Evolutionary conservation across 148 eudicot genomes (phyloP).

Genomic region (Cornus kousa): DNA sequence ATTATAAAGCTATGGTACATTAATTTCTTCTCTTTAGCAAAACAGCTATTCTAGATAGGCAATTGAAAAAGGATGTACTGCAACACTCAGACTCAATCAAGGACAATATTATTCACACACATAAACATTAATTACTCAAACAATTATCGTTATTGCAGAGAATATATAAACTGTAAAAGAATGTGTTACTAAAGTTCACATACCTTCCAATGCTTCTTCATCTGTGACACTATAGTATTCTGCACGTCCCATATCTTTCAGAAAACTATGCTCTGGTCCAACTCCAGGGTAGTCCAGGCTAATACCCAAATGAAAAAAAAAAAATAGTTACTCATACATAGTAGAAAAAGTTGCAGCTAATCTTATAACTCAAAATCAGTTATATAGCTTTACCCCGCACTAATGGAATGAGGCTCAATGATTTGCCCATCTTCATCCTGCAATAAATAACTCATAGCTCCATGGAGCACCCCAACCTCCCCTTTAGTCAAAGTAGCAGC

Average conservation of each 20-base stretch:
- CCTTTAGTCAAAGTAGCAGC: slow-evolving; percentile 89
- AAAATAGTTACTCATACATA: neutral
- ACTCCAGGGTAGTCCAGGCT: slow-evolving; percentile 98
- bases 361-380: neutral
- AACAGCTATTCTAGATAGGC: neutral
- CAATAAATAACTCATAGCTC: slow-evolving; percentile 96
- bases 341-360: neutral
- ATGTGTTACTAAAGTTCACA: slow-evolving; percentile 2
- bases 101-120: neutral
- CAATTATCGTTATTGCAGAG: neutral
- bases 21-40: too few relatives aligned
- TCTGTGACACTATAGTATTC: slow-evolving; percentile 90
- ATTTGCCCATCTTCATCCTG: slow-evolving; percentile 99
- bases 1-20: neutral
- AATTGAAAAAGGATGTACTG: neutral
- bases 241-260: slow-evolving; percentile 91
- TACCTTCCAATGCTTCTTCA: slow-evolving; percentile 94
- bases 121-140: too few relatives aligned
- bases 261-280: slow-evolving; percentile 96
- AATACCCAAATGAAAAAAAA: neutral
- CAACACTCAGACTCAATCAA: neutral
- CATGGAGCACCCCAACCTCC: slow-evolving; percentile 95
- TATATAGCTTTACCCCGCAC: slow-evolving; percentile 80
- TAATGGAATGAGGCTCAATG: slow-evolving; percentile 92
- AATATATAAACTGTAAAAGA: neutral